Evolutionary conservation across 192 early-diverging fungal species (phyloP), one percentile per base, ranked within the genome.

Genomic region (Coemansia sp.): DNA sequence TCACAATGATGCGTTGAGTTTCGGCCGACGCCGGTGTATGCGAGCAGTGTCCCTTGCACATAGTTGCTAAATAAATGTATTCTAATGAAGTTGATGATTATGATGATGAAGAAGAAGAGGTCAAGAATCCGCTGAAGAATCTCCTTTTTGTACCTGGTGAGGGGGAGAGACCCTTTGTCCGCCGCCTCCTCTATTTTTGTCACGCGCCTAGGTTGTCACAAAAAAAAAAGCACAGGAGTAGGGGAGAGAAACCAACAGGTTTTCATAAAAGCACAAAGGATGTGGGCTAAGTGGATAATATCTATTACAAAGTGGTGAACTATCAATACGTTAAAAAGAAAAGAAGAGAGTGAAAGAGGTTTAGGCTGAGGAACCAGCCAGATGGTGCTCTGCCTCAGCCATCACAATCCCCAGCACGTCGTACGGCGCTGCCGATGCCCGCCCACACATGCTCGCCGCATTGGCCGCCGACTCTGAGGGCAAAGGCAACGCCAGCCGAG

Each of bases 331-430:
- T 37, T 33, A 10, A 13, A n/a, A 21, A 62, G 11, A 13, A 54
- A 11, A 21, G 10, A 24, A 29, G 19, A n/a, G 10, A 62, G 11
- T 10, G 40, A 21, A 21, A 21, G 35, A 29, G 19, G 53, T 37
- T 45, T 64, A 77, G 35, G 70, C 69, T 3, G 78, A 81, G 31
- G 78, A 75, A 14, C 67, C 70, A 27, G 73, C 59, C 9, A 81
- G 59, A 9, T 77, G 71, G 53, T 82, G 79, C 54, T 82, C 74
- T 10, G 79, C 67, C 41, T 82, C 77, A 56, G 72, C 51, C 62
- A 83, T 77, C 11, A 77, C 80, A 53, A 83, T 83, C 63, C 80
- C 80, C 63, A 83, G 72, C 6, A 83, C 75, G 54, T 83, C 80
- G 63, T 83, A 83, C 3, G 67, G 72, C 10, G 80, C 66, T 0